Conservation (phyloP, 495 filamentous ascomycete species). For the Podospora anserina region DNA sequence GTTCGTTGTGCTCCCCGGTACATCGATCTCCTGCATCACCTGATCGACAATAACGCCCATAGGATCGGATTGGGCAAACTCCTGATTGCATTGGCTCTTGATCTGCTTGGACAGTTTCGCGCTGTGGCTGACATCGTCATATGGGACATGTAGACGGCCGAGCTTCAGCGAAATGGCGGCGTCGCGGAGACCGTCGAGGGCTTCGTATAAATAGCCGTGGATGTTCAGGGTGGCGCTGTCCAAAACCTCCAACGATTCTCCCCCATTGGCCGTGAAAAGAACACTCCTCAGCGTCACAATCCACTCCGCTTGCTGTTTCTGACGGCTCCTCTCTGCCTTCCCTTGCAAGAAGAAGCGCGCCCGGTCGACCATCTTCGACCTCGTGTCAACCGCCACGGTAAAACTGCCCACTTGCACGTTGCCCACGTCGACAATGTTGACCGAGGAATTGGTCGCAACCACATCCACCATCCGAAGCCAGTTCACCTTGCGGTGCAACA, state of each 20-base stretch:
- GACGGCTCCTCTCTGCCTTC: conserved; percentile 62
- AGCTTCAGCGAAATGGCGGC: conserved; percentile 86
- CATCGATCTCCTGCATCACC: conserved; percentile 74
- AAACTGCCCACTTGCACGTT: conserved; percentile 79
- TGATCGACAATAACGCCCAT: conserved; percentile 65
- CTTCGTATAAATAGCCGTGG: conserved; percentile 87
- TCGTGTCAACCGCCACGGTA: conserved; percentile 82
- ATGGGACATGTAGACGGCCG: conserved; percentile 83
- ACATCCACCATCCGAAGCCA: conserved; percentile 91
- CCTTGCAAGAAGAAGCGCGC: conserved; percentile 83
- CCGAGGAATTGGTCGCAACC: conserved; percentile 72
- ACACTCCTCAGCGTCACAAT: conserved; percentile 81
- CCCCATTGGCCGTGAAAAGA: conserved; percentile 79
- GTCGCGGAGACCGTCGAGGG: conserved; percentile 83
- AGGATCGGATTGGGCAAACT: conserved; percentile 34
- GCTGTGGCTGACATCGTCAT: conserved; percentile 75
- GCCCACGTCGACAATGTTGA: conserved; percentile 75
- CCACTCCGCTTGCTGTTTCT: conserved; percentile 89
- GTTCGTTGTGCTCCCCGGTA: conserved; percentile 64
- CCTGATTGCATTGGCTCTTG: conserved; percentile 27
- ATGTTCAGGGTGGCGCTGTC: conserved; percentile 86
- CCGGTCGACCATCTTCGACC: conserved; percentile 85
- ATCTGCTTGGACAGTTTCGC: conserved; percentile 46
- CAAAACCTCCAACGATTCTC: conserved; percentile 81
- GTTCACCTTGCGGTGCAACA: conserved; percentile 77